Percentiles rank a stretch among this genome's conserved stretches.
These are phyloP conservation scores for Cyathus striatus DNA, from an alignment of 768 basidiomycete genomes.

Conservation along the genomic window DNA sequence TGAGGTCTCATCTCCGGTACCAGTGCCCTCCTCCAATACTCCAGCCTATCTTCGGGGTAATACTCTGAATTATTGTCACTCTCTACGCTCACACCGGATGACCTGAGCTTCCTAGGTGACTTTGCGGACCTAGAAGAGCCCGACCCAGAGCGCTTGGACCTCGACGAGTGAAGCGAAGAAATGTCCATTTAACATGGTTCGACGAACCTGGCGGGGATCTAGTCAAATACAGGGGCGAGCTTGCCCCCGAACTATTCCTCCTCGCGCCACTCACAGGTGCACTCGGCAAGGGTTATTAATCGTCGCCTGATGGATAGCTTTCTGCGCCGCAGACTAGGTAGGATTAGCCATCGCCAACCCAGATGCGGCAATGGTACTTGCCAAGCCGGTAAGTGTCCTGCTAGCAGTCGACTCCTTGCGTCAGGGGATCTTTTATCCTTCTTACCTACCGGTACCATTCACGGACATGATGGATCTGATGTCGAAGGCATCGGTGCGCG, in stretches of 20 bases:
- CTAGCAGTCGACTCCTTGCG: constrained; percentile 25
- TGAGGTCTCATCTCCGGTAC: constrained; percentile 21
- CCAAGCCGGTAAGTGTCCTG: constrained; percentile 53
- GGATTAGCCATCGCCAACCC: constrained; percentile 66
- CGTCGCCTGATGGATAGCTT: constrained; percentile 40
- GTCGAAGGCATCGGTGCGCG: constrained; percentile 13
- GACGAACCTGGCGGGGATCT: constrained; percentile 18
- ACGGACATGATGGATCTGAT: constrained; percentile 17
- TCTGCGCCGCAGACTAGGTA: constrained; percentile 41
- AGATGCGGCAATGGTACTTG: constrained; percentile 61
- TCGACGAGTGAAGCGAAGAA: constrained; percentile 24
- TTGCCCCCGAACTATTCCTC: constrained; percentile 12
- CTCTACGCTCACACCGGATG: constrained; percentile 7
- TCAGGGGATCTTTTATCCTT: constrained; percentile 38
- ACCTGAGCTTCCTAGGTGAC: too few relatives aligned
- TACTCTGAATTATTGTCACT: constrained; percentile 28
- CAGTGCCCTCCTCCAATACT: constrained; percentile 30
- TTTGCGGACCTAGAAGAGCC: constrained; percentile 5
- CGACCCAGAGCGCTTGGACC: constrained; percentile 10
- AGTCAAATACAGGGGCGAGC: constrained; percentile 18
- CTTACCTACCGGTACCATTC: too few relatives aligned
- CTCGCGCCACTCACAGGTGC: constrained; percentile 7
- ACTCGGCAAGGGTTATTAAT: constrained; percentile 25
- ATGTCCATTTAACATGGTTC: constrained; percentile 18
- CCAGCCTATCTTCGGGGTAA: constrained; percentile 21